Percentiles rank a stretch among this genome's conserved stretches.
Conservation (phyloP, 1,284 basidiomycete species). For the Bjerkandera adusta region DNA sequence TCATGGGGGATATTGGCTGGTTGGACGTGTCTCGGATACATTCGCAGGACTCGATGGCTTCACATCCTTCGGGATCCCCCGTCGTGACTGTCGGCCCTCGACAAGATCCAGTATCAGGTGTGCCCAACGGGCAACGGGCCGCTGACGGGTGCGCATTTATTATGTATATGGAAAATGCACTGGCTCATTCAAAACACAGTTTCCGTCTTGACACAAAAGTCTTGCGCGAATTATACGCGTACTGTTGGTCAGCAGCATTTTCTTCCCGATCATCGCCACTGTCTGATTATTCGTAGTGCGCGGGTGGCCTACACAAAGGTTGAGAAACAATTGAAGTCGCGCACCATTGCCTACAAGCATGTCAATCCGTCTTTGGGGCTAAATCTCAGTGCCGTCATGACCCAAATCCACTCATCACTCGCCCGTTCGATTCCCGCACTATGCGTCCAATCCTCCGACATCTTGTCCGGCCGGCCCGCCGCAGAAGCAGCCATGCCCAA, state of each 20-base stretch:
- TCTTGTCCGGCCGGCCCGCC: constrained; percentile 77
- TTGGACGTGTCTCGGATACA: constrained; percentile 64
- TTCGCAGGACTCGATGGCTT: constrained; percentile 40
- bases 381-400: constrained; percentile 44
- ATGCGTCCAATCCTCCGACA: constrained; percentile 78
- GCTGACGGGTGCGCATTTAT: background rate
- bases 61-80: no score
- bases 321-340: constrained; percentile 83
- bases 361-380: constrained; percentile 58
- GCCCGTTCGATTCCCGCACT: constrained; percentile 76
- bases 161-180: background rate
- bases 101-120: no score
- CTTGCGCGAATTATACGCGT: constrained; percentile 72
- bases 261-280: background rate
- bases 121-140: no score
- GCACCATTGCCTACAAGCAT: constrained; percentile 75
- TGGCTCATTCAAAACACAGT: constrained; percentile 32
- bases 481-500: constrained; percentile 90
- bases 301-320: constrained; percentile 89
- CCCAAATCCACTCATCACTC: constrained; percentile 64
- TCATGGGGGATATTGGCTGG: constrained; percentile 78
- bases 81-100: no score
- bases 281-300: constrained; percentile 43
- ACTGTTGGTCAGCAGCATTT: constrained; percentile 61
- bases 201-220: constrained; percentile 69